Evolutionary conservation across 371 early-diverging fungal species (phyloP), one percentile per base, ranked within the genome.

Genomic region (Mortierella sp.): DNA sequence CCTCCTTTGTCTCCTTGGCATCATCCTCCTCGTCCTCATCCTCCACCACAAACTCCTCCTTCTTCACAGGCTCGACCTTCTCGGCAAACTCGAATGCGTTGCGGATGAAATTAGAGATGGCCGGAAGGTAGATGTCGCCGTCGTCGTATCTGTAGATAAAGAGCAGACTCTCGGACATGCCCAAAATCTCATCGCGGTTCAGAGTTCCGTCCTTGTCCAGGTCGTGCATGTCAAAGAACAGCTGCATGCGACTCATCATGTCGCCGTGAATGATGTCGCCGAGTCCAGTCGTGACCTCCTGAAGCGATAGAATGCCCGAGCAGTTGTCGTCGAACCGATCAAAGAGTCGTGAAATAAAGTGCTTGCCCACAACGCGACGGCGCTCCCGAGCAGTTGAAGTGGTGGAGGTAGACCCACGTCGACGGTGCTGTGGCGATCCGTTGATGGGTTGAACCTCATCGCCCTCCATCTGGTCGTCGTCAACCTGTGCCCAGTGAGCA

Each of bases 171-270:
- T 98, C 98, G 1, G 97, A 96, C 61, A 97, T 86, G 64, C 94
- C 93, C 66, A 97, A 86, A n/a, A 97, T 87, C 74, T 97, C 97
- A 48, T 97, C 94, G 44, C 94, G 92, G 68, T 86, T 91, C 39
- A 98, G 84, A 37, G 85, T 87, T 2, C 92, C 93, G 73, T 96
- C 93, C 65, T 89, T 85, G 79, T 96, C 92, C 13, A 86, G 75
- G 76, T 97, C 97, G 74, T 97, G 97, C 71, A 97, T 83, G 14
- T 92, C 88, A 78, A 97, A 98, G 74, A 98, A 96, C 31, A 95
- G 79, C 45, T 94, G 90, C 81, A 97, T 93, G 48, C 94, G 92
- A 2, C 90, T 89, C 86, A 95, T 92, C 78, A 95, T 83, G 69
- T 96, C 96, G 0, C 94, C 91, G 80, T 94, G 93, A 64, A 94